Base-by-base conservation (phyloP, 2,329 filamentous ascomycete genomes). In the Colletotrichum truncatum region DNA sequence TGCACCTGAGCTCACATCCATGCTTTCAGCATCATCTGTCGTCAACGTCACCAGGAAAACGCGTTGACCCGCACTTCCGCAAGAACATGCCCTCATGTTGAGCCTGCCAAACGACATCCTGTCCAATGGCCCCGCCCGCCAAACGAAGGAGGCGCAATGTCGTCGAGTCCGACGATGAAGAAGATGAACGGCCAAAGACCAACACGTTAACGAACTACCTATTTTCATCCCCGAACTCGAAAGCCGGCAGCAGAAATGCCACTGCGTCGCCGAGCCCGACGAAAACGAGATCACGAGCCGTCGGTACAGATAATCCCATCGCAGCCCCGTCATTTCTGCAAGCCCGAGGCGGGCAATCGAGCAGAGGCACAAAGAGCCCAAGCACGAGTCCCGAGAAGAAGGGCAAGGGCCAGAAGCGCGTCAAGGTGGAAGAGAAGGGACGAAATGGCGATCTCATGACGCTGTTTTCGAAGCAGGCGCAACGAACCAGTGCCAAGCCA, bases 401-500 rank as follows among this genome's bases (percentile, higher is more conserved):
- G 70, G 66, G 73, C 3, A 81, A 76, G 26, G 75, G 72, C 32
- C 70, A 71, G 38, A 73, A 71, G n/a, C 65, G 67, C 36, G 41
- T 45, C 51, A 84, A 81, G 65, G 66, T 74, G 6, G 81, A 81
- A 6, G 84, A 85, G 55, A 86, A 82, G 68, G 83, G 81, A 5
- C 86, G 84, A 67, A 84, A 84, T 6, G 86, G 81, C 4, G 84
- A 90, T 69, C 78, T 91, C 12, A 80, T 84, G 70, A 82, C 85
- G 0, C 80, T 90, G 16, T 91, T 91, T 69, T 88, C 87, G 16
- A 88, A 83, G 52, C 88, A 91, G 73, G 84, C 84, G 7, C 85
- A 88, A 67, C 82, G 80, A 38, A 80, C 80, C 18, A 41, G 14
- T 21, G 45, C 38, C 18, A 66, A 32, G n/a, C 16, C 64, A n/a